A percentile compares a stretch with the other conserved stretches of the same genome.
Conservation (phyloP, 2,329 filamentous ascomycete genomes). For the Alternaria longipes region DNA sequence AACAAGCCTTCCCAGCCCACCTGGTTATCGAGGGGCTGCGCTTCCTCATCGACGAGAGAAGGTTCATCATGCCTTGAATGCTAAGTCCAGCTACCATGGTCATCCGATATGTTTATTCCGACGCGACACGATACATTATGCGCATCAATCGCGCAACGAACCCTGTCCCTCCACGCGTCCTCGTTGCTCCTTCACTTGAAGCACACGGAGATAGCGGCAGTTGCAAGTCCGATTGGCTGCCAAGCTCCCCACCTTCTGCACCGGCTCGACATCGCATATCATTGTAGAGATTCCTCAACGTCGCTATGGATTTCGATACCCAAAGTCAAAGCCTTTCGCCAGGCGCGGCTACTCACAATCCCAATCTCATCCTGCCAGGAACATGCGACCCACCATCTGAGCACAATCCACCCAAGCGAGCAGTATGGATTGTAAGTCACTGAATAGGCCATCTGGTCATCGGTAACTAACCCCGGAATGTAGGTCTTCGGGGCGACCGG, state of each 20-base stretch:
- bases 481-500: conserved; percentile 94
- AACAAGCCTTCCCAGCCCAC: conserved; percentile 40
- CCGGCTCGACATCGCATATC: conserved; percentile 23
- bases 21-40: conserved; percentile 37
- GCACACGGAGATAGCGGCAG: conserved; percentile 25
- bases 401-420: conserved; percentile 73
- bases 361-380: conserved; percentile 72
- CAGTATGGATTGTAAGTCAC: conserved; percentile 83
- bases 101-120: background rate
- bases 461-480: background rate
- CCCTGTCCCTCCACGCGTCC: background rate
- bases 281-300: conserved; percentile 19
- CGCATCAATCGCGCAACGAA: background rate
- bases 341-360: conserved; percentile 42
- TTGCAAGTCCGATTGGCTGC: conserved; percentile 43
- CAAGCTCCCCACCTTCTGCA: conserved; percentile 34
- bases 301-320: conserved; percentile 48
- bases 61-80: conserved; percentile 35
- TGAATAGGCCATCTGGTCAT: background rate
- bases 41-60: conserved; percentile 39
- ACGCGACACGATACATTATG: background rate
- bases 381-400: conserved; percentile 86
- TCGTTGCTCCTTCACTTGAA: conserved; percentile 14
- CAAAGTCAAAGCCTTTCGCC: conserved; percentile 51
- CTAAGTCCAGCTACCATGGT: background rate